A percentile compares a stretch with the other conserved stretches of the same genome.
Evolutionary conservation across 148 eudicot genomes (phyloP).

Genomic region (Arbutus unedo): DNA sequence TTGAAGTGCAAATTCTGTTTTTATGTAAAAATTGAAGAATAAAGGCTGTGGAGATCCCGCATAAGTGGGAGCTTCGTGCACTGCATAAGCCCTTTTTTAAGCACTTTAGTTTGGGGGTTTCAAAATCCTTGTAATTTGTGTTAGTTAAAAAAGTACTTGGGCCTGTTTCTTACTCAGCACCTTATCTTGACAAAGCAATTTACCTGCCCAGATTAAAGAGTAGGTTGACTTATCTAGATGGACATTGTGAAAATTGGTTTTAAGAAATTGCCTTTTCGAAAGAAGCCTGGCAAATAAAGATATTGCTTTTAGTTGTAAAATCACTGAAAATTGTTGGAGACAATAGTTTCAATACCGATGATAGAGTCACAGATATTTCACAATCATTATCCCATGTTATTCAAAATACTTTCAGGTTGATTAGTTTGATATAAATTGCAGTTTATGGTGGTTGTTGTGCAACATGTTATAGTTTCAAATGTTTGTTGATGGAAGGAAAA

Average conservation of each 20-base stretch:
- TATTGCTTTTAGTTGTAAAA: neutral
- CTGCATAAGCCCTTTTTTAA: too few species aligned
- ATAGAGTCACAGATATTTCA: neutral
- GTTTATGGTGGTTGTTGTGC: neutral
- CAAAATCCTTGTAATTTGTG: neutral
- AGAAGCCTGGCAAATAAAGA: neutral
- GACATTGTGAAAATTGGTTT: neutral
- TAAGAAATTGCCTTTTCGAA: neutral
- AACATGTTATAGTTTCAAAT: neutral
- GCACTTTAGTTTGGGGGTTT: neutral
- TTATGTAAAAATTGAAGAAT: neutral
- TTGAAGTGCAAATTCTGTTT: neutral
- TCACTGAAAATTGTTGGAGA: neutral
- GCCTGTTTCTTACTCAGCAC: neutral
- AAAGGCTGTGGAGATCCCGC: neutral
- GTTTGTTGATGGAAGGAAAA: slow-evolving; percentile 2
- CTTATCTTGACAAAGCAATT: neutral
- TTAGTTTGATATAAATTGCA: neutral
- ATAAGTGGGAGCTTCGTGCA: too few species aligned
- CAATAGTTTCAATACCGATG: neutral
- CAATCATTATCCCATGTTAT: neutral
- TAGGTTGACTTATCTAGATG: neutral
- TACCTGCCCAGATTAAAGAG: neutral
- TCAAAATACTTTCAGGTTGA: neutral
- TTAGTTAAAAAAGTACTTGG: neutral